Conservation (phyloP, 2,329 filamentous ascomycete species). For the Curvularia sp. region DNA sequence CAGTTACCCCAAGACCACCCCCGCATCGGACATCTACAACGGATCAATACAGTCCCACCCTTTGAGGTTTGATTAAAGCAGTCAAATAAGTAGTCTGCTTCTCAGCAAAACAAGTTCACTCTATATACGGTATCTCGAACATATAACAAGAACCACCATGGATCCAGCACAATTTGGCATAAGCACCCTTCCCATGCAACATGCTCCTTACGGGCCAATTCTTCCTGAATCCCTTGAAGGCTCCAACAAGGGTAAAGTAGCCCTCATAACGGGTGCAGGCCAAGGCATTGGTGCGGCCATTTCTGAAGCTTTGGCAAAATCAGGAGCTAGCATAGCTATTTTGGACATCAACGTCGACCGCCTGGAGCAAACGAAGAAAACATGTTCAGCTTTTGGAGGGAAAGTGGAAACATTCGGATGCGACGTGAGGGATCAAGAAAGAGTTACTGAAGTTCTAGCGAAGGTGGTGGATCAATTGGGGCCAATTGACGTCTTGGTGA, state of each 20-base stretch:
- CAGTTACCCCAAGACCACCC: constrained; percentile 8
- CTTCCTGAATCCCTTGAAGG: constrained; percentile 22
- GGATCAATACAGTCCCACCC: constrained; percentile 1
- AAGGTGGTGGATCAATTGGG: constrained; percentile 32
- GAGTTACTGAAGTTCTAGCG: constrained; percentile 23
- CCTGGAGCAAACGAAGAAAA: constrained; percentile 28
- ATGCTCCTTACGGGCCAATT: constrained; percentile 29
- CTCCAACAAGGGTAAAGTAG: constrained; percentile 35
- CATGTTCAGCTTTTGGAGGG: constrained; percentile 29
- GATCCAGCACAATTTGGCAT: constrained; percentile 33
- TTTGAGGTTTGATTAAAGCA: neutral
- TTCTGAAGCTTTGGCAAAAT: constrained; percentile 35
- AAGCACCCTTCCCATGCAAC: constrained; percentile 29
- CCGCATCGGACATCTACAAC: constrained; percentile 4
- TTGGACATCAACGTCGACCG: constrained; percentile 34
- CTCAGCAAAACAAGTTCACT: neutral
- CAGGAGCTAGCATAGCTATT: constrained; percentile 37
- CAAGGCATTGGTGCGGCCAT: constrained; percentile 42
- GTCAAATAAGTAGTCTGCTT: neutral
- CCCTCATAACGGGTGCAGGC: constrained; percentile 38
- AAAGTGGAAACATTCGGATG: constrained; percentile 31
- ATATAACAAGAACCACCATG: constrained; percentile 16
- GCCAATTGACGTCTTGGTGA: constrained; percentile 36
- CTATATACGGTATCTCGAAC: neutral
- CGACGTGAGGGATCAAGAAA: constrained; percentile 30